phyloP scores from a whole-genome alignment of 1,284 basidiomycete species.

The Irpex lacteus region DNA sequence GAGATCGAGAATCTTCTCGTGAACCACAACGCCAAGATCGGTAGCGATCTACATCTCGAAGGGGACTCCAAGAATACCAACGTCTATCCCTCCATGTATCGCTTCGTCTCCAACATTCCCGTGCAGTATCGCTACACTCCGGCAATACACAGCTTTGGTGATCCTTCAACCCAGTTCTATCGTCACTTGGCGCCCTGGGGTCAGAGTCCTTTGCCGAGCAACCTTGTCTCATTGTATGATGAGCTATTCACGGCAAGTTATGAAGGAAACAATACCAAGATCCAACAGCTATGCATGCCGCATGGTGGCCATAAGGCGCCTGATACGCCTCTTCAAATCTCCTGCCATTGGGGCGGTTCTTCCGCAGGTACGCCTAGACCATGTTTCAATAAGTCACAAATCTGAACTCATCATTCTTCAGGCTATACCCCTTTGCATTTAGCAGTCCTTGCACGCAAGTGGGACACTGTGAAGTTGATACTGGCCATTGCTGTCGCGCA shows the following conservation, averaged over 20 bases:
- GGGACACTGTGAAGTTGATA: constrained; percentile 52
- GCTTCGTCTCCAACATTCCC: neutral
- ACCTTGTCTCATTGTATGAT: constrained; percentile 33
- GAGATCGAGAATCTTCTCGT: constrained; percentile 31
- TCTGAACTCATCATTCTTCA: constrained; percentile 15
- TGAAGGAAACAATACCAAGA: constrained; percentile 44
- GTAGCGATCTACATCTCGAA: neutral
- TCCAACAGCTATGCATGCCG: constrained; percentile 49
- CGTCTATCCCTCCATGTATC: neutral
- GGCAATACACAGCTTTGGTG: neutral
- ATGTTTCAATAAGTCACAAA: neutral
- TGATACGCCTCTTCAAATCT: constrained; percentile 41
- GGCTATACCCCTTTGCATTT: constrained; percentile 46
- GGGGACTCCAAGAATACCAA: neutral
- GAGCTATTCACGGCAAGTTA: constrained; percentile 54
- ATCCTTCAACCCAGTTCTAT: neutral
- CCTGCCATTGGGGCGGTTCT: constrained; percentile 24
- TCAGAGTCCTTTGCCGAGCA: neutral
- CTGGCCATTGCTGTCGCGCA: constrained; percentile 52
- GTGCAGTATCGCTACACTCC: neutral
- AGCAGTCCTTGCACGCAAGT: constrained; percentile 44
- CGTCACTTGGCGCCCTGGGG: neutral
- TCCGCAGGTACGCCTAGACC: constrained; percentile 1
- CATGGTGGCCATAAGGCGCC: constrained; percentile 22
- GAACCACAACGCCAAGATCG: constrained; percentile 39